phyloP scores from a whole-genome alignment of 768 basidiomycete species.

The Lanmaoa rubissima region DNA sequence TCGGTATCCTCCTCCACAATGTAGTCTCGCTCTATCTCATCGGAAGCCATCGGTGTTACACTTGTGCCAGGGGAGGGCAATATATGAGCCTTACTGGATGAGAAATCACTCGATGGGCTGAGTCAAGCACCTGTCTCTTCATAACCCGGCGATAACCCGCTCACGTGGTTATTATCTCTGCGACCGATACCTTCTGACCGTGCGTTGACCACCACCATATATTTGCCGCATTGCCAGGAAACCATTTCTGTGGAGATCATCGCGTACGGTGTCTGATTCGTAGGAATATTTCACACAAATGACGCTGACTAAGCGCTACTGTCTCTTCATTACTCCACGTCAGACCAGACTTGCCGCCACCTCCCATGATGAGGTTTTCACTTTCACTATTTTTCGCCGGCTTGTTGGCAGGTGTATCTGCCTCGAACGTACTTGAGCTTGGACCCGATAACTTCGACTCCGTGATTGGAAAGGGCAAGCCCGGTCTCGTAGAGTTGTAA shows the following conservation, averaged over 20 bases:
- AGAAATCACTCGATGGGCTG: slow-evolving; percentile 22
- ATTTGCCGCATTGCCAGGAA: background rate
- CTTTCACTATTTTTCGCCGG: slow-evolving; percentile 55
- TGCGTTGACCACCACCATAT: background rate
- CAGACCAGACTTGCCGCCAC: slow-evolving; percentile 19
- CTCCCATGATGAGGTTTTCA: slow-evolving; percentile 54
- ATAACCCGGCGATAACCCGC: background rate
- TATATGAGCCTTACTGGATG: slow-evolving; percentile 12
- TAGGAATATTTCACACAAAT: background rate
- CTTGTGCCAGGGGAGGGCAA: background rate
- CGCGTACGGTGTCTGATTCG: no score
- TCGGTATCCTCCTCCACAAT: slow-evolving; percentile 46
- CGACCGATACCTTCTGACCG: background rate
- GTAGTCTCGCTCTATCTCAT: slow-evolving; percentile 38
- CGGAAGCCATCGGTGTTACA: slow-evolving; percentile 22
- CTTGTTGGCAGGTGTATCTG: slow-evolving; percentile 52
- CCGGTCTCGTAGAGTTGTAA: slow-evolving; percentile 89
- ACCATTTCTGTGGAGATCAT: background rate
- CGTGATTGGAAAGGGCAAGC: slow-evolving; percentile 73
- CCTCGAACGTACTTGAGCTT: slow-evolving; percentile 86
- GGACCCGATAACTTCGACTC: slow-evolving; percentile 71
- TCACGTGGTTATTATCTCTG: background rate
- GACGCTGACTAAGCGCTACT: slow-evolving; percentile 23
- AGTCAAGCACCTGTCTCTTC: background rate
- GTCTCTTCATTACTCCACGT: slow-evolving; percentile 27